These are phyloP conservation scores for Tricharina praecox DNA, from an alignment of 495 filamentous ascomycete genomes.

Conservation along the genomic window DNA sequence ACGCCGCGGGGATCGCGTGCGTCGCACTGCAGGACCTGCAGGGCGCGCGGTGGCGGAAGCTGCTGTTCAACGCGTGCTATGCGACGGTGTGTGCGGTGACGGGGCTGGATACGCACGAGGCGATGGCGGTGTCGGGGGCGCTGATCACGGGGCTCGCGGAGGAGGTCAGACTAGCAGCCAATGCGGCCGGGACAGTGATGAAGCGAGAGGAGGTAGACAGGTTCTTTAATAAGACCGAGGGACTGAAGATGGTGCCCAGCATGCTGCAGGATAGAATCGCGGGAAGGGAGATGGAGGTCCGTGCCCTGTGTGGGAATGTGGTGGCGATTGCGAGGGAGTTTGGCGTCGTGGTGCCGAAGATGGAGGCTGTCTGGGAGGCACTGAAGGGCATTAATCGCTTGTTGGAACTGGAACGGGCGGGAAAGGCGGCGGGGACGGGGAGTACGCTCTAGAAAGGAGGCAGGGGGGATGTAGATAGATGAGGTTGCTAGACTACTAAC, in stretches of 20 bases:
- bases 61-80: conserved; percentile 35
- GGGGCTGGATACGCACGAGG: conserved; percentile 32
- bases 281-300: conserved; percentile 32
- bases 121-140: not conserved
- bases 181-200: conserved; percentile 25
- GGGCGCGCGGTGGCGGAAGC: conserved; percentile 42
- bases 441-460: too few species aligned
- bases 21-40: too few species aligned
- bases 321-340: conserved; percentile 28
- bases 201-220: conserved; percentile 30
- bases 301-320: conserved; percentile 33
- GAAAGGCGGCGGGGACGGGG: too few species aligned
- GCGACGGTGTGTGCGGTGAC: conserved; percentile 35
- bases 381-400: too few species aligned
- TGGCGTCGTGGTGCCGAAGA: conserved; percentile 28
- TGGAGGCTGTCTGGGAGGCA: too few species aligned
- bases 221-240: conserved; percentile 30
- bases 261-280: conserved; percentile 34
- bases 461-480: too few species aligned
- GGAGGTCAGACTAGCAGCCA: not conserved
- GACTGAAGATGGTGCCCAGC: conserved; percentile 29
- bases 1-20: conserved; percentile 1
- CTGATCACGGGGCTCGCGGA: not conserved
- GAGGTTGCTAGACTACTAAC: too few species aligned
- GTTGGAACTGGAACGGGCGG: too few species aligned